Evolutionary conservation across 176 grass and related monocot species (phyloP).

Genomic region (Aegilops sharonensis): DNA sequence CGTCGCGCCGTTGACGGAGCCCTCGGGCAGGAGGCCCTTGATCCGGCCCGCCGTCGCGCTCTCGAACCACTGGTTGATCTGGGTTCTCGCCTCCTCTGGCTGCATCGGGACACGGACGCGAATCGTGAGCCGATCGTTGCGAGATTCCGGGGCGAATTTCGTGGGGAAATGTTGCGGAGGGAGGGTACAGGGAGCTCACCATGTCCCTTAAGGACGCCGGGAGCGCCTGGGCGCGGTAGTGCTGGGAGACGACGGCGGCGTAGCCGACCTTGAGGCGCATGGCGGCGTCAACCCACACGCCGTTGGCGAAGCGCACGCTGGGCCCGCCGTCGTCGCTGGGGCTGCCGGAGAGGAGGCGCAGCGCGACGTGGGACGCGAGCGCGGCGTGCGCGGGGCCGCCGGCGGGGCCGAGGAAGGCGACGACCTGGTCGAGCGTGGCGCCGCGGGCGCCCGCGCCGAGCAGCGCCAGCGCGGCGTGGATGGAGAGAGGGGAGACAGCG

Average conservation of each 20-base stretch:
- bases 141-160: neutral
- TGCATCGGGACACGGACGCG: neutral
- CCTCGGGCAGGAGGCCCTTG: conserved; percentile 43
- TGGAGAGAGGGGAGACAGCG: conserved; percentile 43
- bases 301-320: conserved; percentile 55
- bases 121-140: neutral
- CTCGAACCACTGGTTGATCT: conserved; percentile 60
- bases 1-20: neutral
- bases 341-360: conserved; percentile 22
- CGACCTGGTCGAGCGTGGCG: conserved; percentile 43
- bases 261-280: conserved; percentile 44
- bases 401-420: conserved; percentile 43
- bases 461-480: conserved; percentile 45
- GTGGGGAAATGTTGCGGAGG: neutral
- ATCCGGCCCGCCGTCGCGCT: conserved; percentile 58
- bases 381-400: conserved; percentile 18
- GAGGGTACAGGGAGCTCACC: neutral
- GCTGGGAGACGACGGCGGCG: conserved; percentile 32
- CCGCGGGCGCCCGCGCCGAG: conserved; percentile 38
- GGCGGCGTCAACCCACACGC: conserved; percentile 54
- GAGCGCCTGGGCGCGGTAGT: conserved; percentile 42
- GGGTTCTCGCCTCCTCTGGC: conserved; percentile 37
- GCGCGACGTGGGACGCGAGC: conserved; percentile 27
- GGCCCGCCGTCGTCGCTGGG: conserved; percentile 32
- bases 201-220: conserved; percentile 44